Conservation (phyloP, 2,329 filamentous ascomycete species). For the Pezicula rhizophila region DNA sequence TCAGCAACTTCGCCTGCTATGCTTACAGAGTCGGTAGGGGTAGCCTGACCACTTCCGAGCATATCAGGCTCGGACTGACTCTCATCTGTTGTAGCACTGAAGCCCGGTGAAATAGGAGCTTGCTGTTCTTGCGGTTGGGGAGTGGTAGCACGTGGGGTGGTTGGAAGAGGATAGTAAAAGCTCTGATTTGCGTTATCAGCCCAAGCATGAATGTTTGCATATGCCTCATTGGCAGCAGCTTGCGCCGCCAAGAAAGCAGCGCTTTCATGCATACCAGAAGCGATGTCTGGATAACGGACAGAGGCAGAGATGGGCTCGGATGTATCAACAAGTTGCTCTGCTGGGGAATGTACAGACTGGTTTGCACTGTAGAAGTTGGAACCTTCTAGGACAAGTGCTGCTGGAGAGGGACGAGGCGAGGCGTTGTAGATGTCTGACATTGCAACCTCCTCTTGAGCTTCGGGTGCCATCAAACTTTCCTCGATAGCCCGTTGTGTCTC, state of each 20-base stretch:
- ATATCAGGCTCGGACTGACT: constrained; percentile 14
- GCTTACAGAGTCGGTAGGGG: constrained; percentile 53
- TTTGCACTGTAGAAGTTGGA: neutral
- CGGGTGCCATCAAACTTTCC: constrained; percentile 37
- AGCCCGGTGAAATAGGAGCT: constrained; percentile 16
- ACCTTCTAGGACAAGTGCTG: neutral
- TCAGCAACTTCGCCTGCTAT: constrained; percentile 44
- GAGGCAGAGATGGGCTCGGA: constrained; percentile 21
- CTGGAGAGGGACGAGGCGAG: constrained; percentile 4
- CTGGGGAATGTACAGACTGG: neutral
- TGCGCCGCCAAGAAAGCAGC: neutral
- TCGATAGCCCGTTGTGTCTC: constrained; percentile 38
- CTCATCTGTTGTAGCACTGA: constrained; percentile 17
- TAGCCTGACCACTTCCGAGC: constrained; percentile 49
- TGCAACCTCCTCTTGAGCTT: constrained; percentile 41
- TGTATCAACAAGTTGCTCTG: constrained; percentile 23
- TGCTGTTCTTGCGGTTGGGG: constrained; percentile 8
- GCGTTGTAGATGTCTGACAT: constrained; percentile 41
- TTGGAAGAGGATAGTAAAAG: constrained; percentile 57
- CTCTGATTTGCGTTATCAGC: constrained; percentile 39
- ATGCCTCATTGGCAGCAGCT: constrained; percentile 37
- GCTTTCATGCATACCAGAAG: constrained; percentile 30
- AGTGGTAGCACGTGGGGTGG: constrained; percentile 32
- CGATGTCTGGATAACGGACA: neutral
- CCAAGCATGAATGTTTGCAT: constrained; percentile 60